Percentiles rank a stretch among this genome's conserved stretches.
Evolutionary conservation across 202 grass and related monocot genomes (phyloP).

Genomic region (Thinopyrum obtusiflorum): DNA sequence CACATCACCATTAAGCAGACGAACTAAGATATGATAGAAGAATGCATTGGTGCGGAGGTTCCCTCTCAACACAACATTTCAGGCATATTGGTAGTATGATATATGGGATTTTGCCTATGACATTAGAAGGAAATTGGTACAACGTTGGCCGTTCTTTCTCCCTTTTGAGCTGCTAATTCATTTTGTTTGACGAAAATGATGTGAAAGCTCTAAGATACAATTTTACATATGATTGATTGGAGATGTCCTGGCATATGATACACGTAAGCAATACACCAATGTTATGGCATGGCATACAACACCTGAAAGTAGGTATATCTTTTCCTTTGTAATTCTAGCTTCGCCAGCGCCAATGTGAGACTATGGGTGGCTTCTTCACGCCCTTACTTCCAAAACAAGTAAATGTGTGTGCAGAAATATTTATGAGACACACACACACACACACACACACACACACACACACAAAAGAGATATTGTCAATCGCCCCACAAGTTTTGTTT

Average conservation of each 20-base stretch:
- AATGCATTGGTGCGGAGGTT: no score
- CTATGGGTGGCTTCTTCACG: background rate
- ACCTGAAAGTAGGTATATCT: background rate
- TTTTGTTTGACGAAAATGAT: background rate
- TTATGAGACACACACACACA: no score
- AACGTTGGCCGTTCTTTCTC: background rate
- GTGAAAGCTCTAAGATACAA: background rate
- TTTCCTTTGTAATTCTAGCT: background rate
- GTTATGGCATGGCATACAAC: background rate
- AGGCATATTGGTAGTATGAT: no score
- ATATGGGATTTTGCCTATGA: background rate
- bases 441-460: no score
- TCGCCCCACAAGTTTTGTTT: no score
- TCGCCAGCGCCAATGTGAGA: background rate
- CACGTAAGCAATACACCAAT: no score
- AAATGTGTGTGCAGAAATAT: no score
- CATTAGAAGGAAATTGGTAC: background rate
- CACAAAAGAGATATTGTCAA: no score
- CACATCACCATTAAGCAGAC: no score
- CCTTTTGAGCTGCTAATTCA: background rate
- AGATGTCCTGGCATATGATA: background rate
- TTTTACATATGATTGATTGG: background rate
- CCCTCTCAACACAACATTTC: no score
- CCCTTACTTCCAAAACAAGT: no score
- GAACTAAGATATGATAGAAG: no score